These are phyloP conservation scores for Sporisorium graminicola DNA, from an alignment of 1,284 basidiomycete genomes.

Conservation along the genomic window DNA sequence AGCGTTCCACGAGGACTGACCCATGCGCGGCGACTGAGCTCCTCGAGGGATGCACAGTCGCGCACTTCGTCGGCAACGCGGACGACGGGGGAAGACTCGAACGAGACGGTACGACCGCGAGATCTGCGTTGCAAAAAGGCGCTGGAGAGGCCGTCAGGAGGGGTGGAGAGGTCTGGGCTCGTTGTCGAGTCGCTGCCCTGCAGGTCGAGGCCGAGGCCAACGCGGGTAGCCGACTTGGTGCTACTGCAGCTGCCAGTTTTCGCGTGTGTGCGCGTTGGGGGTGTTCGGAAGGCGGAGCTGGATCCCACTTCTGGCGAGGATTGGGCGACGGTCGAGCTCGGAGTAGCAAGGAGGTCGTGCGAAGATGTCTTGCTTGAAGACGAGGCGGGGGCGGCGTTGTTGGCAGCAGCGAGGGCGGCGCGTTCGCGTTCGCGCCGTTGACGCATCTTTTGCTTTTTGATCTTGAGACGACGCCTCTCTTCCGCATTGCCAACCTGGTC, in stretches of 20 bases:
- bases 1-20: conserved; percentile 54
- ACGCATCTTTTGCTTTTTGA: conserved; percentile 55
- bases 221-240: conserved; percentile 25
- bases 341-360: conserved; percentile 30
- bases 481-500: conserved; percentile 59
- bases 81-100: conserved; percentile 46
- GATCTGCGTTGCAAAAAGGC: conserved; percentile 27
- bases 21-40: conserved; percentile 59
- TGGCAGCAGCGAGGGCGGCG: conserved; percentile 11
- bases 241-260: conserved; percentile 37
- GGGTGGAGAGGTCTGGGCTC: conserved; percentile 38
- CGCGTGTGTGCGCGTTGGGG: conserved; percentile 24
- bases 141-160: conserved; percentile 30
- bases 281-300: conserved; percentile 34
- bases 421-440: conserved; percentile 41
- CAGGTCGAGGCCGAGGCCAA: conserved; percentile 49
- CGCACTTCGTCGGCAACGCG: conserved; percentile 40
- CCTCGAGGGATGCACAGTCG: conserved; percentile 42
- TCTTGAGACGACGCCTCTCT: conserved; percentile 51
- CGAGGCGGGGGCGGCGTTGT: conserved; percentile 14
- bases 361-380: conserved; percentile 18
- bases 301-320: conserved; percentile 33
- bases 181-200: conserved; percentile 37
- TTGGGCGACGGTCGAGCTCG: conserved; percentile 29
- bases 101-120: conserved; percentile 43